Base-by-base conservation (phyloP, 176 grass and related monocot genomes). In the Ensete ventricosum region DNA sequence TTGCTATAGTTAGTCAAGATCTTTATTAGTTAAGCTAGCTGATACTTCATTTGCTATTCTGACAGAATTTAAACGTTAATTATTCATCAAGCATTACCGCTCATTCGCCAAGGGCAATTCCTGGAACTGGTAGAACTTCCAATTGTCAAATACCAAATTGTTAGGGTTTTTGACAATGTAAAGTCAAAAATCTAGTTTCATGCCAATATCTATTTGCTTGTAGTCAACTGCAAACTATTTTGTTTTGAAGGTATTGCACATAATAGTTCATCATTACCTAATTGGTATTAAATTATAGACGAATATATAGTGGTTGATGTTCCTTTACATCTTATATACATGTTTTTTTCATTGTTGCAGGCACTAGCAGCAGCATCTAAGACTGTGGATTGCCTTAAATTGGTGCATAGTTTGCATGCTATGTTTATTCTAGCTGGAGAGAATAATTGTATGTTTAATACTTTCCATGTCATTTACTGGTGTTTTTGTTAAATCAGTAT, bases 291-390 rank as follows among this genome's bases (percentile, higher is more conserved):
- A 8, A n/a, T 60, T 3, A 1, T 26, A 34, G 14, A 67, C 24
- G 14, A 67, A 34, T 34, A 34, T 43, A 14, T 67, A 6, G 24
- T 67, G 26, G 24, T 67, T 34, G 25, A 34, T 67, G 25, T 16
- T 22, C 26, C 34, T 67, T 67, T 16, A 34, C 25, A 60, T 67
- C 13, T 67, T 16, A 12, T 43, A 67, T 2, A 67, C 11, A 26
- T 43, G 1, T 1, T 26, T 81, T 88, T 76, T 34, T 82, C 60
- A 52, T 76, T 71, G 53, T 70, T 83, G 78, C 79, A 93, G 94
- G 94, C 94, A 77, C 75, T 98, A 73, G 94, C 90, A 74, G 90
- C 94, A 83, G 88, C 94, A 85, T 91, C 90, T 50, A 98, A 98
- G 81, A 98, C 94, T 21, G 90, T 98, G 29, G 94, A 91, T 86